Percentiles rank a stretch among this genome's conserved stretches.
Evolutionary conservation across 176 grass and related monocot genomes (phyloP).

Genomic region (Juncus inflexus): DNA sequence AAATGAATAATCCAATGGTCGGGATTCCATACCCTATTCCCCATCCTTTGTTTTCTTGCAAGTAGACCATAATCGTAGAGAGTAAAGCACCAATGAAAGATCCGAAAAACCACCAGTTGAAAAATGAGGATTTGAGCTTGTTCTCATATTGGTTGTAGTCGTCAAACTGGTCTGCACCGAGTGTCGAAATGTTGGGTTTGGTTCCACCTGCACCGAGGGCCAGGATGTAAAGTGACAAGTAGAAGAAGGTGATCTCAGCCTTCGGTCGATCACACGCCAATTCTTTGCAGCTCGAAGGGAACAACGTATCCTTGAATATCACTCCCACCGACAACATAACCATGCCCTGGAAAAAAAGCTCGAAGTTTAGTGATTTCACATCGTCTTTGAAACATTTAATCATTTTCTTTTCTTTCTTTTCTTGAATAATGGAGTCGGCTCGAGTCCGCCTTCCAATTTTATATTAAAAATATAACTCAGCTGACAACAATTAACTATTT

Average conservation of each 20-base stretch:
- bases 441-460: no score
- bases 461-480: no score
- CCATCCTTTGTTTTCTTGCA: slow-evolving; percentile 72
- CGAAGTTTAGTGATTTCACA: neutral
- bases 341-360: slow-evolving; percentile 44
- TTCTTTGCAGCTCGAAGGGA: slow-evolving; percentile 37
- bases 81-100: slow-evolving; percentile 51
- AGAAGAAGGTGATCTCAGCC: slow-evolving; percentile 50
- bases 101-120: slow-evolving; percentile 94
- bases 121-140: slow-evolving; percentile 50
- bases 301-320: slow-evolving; percentile 32
- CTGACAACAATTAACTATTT: no score
- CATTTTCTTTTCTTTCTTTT: no score
- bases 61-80: slow-evolving; percentile 56
- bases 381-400: neutral
- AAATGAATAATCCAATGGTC: slow-evolving; percentile 41
- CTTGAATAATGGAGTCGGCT: no score
- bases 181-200: slow-evolving; percentile 84
- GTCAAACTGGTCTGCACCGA: slow-evolving; percentile 83
- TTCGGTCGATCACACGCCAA: slow-evolving; percentile 20
- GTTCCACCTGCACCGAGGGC: slow-evolving; percentile 64
- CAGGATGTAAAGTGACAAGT: slow-evolving; percentile 48
- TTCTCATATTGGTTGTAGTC: slow-evolving; percentile 49
- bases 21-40: slow-evolving; percentile 56
- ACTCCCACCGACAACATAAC: slow-evolving; percentile 45